These are phyloP conservation scores for Fraxinus albicans DNA, from an alignment of 305 asterid species.

Conservation along the genomic window DNA sequence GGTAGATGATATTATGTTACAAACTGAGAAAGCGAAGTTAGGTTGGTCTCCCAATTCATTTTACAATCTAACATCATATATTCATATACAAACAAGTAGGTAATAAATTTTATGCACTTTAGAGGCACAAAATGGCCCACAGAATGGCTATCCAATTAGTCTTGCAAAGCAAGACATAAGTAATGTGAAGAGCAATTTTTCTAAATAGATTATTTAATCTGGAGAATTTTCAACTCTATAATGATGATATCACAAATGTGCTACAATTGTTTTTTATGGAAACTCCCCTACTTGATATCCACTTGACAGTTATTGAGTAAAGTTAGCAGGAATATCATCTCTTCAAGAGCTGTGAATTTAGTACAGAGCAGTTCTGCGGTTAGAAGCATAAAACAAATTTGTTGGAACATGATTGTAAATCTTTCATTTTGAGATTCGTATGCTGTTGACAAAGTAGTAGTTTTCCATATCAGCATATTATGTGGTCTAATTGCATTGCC, in stretches of 20 bases:
- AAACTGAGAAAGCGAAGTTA: not conserved
- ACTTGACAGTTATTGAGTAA: not conserved
- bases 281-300: constrained; percentile 1
- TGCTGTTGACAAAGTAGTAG: not conserved
- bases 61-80: not conserved
- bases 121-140: not conserved
- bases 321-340: not conserved
- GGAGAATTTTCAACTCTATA: not conserved
- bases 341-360: not conserved
- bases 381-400: not conserved
- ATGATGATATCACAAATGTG: not conserved
- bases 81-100: not conserved
- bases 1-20: not conserved
- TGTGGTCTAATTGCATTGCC: not conserved
- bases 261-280: not conserved
- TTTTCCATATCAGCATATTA: not conserved
- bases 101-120: not conserved
- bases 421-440: not conserved
- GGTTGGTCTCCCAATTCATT: not conserved
- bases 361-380: not conserved
- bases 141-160: not conserved
- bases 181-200: not conserved
- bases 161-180: not conserved
- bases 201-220: not conserved
- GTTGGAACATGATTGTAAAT: not conserved